Evolutionary conservation across 73 alveolate genomes (phyloP).

Genomic region (Paramecium sonneborni): DNA sequence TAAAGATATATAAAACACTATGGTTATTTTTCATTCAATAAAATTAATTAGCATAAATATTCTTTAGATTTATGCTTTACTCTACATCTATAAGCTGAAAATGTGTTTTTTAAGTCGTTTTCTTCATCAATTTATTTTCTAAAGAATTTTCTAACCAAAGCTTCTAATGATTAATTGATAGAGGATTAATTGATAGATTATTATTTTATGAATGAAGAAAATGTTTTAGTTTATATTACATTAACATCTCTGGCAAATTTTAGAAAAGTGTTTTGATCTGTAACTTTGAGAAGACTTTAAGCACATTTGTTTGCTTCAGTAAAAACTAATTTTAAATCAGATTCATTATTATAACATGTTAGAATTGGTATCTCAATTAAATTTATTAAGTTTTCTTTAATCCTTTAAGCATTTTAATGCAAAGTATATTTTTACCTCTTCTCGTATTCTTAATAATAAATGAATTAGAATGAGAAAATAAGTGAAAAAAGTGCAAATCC

Average conservation of each 20-base stretch:
- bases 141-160: neutral
- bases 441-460: neutral
- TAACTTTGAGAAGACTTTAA: neutral
- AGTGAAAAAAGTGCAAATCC: neutral
- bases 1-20: neutral
- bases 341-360: neutral
- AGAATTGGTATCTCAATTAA: neutral
- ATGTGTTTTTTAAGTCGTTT: neutral
- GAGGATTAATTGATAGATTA: neutral
- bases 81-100: neutral
- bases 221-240: neutral
- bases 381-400: constrained; percentile 8
- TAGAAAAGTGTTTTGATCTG: neutral
- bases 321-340: neutral
- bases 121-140: neutral
- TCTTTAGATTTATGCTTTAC: neutral
- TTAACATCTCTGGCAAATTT: neutral
- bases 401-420: constrained; percentile 7
- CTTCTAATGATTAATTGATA: neutral
- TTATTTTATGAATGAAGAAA: neutral
- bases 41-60: neutral
- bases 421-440: constrained; percentile 23
- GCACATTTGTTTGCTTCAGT: constrained; percentile 17
- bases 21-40: neutral
- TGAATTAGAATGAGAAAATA: neutral